Conservation (phyloP, 2,329 filamentous ascomycete species). For the Diplodia sapinea region DNA sequence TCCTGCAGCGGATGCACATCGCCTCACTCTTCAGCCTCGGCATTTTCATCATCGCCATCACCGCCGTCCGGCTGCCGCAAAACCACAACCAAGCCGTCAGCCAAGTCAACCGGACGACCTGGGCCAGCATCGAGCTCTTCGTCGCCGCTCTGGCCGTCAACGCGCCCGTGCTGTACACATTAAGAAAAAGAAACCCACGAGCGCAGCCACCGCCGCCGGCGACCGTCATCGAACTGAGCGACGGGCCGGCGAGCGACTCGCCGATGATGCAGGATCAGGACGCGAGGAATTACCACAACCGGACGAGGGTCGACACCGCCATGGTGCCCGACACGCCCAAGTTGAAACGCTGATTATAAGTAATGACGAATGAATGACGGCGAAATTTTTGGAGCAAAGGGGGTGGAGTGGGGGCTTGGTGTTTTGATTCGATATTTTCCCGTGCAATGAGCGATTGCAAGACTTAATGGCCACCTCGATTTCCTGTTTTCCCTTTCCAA, state of each 20-base stretch:
- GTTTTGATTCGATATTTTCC: not conserved
- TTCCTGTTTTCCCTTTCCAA: not conserved
- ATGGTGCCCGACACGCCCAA: conserved; percentile 6
- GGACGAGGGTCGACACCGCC: not conserved
- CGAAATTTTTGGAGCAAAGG: not conserved
- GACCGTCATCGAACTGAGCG: conserved; percentile 3
- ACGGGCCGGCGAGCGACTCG: conserved; percentile 12
- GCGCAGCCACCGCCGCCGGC: not conserved
- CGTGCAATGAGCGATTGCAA: not conserved
- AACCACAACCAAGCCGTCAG: conserved; percentile 24
- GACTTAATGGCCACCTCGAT: not conserved
- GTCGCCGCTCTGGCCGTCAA: conserved; percentile 16
- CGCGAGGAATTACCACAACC: not conserved
- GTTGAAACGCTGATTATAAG: not conserved
- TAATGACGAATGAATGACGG: not conserved
- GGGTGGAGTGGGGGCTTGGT: not conserved
- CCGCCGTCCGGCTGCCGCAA: conserved; percentile 13
- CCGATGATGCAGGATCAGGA: not conserved
- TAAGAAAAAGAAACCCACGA: not conserved
- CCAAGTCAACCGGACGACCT: conserved; percentile 23
- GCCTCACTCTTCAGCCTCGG: conserved; percentile 18
- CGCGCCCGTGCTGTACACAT: conserved; percentile 9
- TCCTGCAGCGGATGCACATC: conserved; percentile 10
- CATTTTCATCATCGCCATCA: conserved; percentile 23
- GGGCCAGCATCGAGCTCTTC: conserved; percentile 21